A percentile compares a stretch with the other conserved stretches of the same genome.
Evolutionary conservation across 352 stramenopile genomes (phyloP).

Genomic region (Globisporangium rhizosaccharum): DNA sequence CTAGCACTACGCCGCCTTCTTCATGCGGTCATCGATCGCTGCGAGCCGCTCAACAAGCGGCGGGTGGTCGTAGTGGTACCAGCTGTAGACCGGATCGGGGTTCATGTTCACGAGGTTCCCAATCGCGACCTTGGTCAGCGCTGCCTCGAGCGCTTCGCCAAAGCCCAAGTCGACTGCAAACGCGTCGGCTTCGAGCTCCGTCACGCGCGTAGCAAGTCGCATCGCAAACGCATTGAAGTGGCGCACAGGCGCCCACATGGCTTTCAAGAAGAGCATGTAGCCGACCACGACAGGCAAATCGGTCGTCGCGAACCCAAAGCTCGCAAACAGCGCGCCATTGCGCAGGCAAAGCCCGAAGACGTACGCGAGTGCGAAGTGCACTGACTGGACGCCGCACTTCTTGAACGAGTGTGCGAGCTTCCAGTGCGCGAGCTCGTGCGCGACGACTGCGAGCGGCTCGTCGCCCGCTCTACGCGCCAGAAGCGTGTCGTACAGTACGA

Average conservation of each 20-base stretch:
- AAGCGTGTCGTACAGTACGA: constrained; percentile 97
- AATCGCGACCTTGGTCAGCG: constrained; percentile 95
- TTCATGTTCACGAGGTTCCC: constrained; percentile 98
- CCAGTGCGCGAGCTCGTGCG: constrained; percentile 96
- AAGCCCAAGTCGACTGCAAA: constrained; percentile 93
- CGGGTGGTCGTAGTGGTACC: constrained; percentile 97
- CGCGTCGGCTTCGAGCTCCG: constrained; percentile 89
- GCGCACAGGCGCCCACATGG: constrained; percentile 70
- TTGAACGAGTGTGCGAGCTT: constrained; percentile 93
- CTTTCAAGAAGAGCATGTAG: constrained; percentile 80
- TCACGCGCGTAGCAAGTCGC: constrained; percentile 67
- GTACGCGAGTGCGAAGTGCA: constrained; percentile 70
- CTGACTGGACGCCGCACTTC: constrained; percentile 92
- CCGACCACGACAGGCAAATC: constrained; percentile 66
- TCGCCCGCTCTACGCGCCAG: constrained; percentile 89
- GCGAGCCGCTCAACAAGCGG: constrained; percentile 93
- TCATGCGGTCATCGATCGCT: constrained; percentile 77
- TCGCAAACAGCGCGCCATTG: constrained; percentile 59
- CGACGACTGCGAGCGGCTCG: constrained; percentile 95
- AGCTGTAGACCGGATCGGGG: constrained; percentile 91
- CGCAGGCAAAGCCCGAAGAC: constrained; percentile 82
- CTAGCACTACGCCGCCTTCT: constrained; percentile 45
- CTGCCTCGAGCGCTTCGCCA: constrained; percentile 88
- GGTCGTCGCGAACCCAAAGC: constrained; percentile 64
- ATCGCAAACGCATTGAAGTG: constrained; percentile 67